A percentile compares a stretch with the other conserved stretches of the same genome.
These are phyloP conservation scores for Fusarium sp. DNA, from an alignment of 2,329 filamentous ascomycete species.

Conservation along the genomic window DNA sequence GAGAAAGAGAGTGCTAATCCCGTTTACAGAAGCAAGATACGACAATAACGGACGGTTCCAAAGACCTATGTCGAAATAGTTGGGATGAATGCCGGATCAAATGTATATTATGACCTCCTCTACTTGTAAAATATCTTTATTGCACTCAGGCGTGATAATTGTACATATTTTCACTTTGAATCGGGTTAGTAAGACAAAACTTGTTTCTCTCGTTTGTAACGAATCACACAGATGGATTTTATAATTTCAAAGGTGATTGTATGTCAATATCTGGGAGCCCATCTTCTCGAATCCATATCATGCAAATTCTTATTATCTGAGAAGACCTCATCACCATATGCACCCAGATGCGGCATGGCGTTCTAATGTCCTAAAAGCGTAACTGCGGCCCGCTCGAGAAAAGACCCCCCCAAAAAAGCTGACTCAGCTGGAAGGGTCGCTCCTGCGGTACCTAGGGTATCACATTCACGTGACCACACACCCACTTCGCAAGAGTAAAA, in stretches of 20 bases:
- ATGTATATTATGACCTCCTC: constrained; percentile 39
- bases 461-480: constrained; percentile 49
- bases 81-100: constrained; percentile 21
- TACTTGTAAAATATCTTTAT: constrained; percentile 30
- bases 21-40: constrained; percentile 56
- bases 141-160: constrained; percentile 5
- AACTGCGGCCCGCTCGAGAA: constrained; percentile 9
- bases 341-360: not conserved
- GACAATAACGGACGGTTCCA: constrained; percentile 59
- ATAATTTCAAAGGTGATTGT: not conserved
- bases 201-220: not conserved
- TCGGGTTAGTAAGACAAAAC: not conserved
- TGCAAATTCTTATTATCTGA: constrained; percentile 1
- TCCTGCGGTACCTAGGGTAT: constrained; percentile 13
- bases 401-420: not conserved
- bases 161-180: not conserved
- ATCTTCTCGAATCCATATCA: not conserved
- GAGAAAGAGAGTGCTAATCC: constrained; percentile 49
- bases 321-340: not conserved
- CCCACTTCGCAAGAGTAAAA: constrained; percentile 41
- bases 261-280: not conserved
- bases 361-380: constrained; percentile 1
- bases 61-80: constrained; percentile 49
- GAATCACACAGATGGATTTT: not conserved
- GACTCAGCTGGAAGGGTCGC: not conserved